These are phyloP conservation scores for Gossypium mustelinum DNA, from an alignment of 345 rosid species.

Conservation along the genomic window DNA sequence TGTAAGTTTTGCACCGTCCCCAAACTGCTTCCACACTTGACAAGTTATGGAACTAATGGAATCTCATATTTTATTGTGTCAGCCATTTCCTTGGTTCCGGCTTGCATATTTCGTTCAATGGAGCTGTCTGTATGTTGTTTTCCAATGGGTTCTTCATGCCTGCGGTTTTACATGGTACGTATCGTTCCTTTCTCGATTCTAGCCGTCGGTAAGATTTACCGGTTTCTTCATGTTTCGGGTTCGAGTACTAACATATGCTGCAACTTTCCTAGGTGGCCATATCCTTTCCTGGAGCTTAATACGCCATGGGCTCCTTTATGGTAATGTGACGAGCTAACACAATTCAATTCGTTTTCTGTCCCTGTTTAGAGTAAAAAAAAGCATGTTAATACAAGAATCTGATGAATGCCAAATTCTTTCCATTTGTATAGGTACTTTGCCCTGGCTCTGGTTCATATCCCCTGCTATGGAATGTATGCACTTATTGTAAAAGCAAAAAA, in stretches of 20 bases:
- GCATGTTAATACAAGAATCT: neutral
- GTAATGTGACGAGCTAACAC: slow-evolving; percentile 27
- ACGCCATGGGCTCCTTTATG: slow-evolving; percentile 69
- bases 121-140: slow-evolving; percentile 71
- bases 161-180: slow-evolving; percentile 71
- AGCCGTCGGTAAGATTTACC: neutral
- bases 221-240: neutral
- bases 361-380: too few species aligned
- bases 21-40: neutral
- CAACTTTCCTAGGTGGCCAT: slow-evolving; percentile 70
- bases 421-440: slow-evolving; percentile 48
- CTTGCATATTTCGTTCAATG: slow-evolving; percentile 69
- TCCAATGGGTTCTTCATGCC: slow-evolving; percentile 86
- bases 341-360: neutral
- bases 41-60: neutral
- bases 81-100: slow-evolving; percentile 84
- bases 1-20: slow-evolving; percentile 38
- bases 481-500: slow-evolving; percentile 51
- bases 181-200: neutral
- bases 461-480: slow-evolving; percentile 63
- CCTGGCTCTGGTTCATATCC: slow-evolving; percentile 58
- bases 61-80: slow-evolving; percentile 13
- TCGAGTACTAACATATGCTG: slow-evolving; percentile 8
- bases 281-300: slow-evolving; percentile 72
- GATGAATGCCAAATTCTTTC: neutral